Conservation (phyloP, 108 stramenopile species). For the Stephanodiscus minutulus region DNA sequence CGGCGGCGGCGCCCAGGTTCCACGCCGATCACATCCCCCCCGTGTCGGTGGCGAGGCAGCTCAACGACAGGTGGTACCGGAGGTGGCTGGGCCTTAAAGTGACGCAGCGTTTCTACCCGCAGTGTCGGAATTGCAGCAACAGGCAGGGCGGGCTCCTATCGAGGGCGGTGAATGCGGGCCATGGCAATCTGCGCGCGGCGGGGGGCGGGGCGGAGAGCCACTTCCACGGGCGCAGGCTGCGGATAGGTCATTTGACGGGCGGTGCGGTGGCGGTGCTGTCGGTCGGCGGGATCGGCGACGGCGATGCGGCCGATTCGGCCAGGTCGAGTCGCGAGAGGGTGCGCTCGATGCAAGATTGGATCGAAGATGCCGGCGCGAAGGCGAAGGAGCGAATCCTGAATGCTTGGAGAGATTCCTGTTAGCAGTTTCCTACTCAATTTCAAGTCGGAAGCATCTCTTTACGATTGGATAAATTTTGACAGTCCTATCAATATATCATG, state of each 20-base stretch:
- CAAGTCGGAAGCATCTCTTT: too few species aligned
- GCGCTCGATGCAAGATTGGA: conserved; percentile 18
- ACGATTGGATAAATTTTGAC: too few species aligned
- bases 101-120: conserved; percentile 81
- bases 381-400: background rate
- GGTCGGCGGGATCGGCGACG: conserved; percentile 20
- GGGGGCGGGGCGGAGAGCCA: conserved; percentile 70
- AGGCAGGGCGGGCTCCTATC: conserved; percentile 72
- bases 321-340: conserved; percentile 35
- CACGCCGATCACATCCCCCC: conserved; percentile 93
- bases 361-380: conserved; percentile 12
- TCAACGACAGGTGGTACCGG: conserved; percentile 64
- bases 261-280: conserved; percentile 59
- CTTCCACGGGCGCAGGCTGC: conserved; percentile 62
- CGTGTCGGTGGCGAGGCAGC: conserved; percentile 66
- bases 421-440: too few species aligned
- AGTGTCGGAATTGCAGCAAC: conserved; percentile 76
- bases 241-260: conserved; percentile 75
- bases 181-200: conserved; percentile 51
- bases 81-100: conserved; percentile 47
- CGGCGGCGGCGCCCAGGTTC: conserved; percentile 52
- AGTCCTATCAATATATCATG: too few species aligned
- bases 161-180: conserved; percentile 50
- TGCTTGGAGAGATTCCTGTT: too few species aligned
- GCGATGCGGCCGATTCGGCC: conserved; percentile 6